Conservation (phyloP, 2,329 filamentous ascomycete genomes). For the Talaromyces sp. region DNA sequence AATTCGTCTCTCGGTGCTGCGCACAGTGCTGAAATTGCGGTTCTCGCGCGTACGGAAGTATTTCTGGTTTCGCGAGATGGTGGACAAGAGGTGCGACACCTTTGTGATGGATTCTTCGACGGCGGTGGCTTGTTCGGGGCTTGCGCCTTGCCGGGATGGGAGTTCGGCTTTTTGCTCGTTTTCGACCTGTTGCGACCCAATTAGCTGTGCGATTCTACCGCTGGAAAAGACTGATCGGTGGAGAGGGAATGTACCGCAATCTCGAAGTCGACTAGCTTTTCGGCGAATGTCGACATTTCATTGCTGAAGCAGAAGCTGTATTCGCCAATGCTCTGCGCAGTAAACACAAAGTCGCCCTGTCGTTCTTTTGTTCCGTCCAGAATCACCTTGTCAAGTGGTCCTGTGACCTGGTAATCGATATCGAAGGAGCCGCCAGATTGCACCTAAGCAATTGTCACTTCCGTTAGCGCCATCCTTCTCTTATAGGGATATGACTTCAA, state of each 20-base stretch:
- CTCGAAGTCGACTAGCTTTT: conserved; percentile 98
- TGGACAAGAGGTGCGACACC: conserved; percentile 86
- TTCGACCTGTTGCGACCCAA: conserved; percentile 64
- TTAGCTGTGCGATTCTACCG: background rate
- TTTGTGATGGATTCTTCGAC: conserved; percentile 96
- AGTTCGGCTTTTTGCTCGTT: conserved; percentile 79
- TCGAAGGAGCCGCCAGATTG: conserved; percentile 99
- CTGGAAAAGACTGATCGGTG: no score
- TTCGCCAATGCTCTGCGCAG: conserved; percentile 79
- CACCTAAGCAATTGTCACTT: conserved; percentile 55
- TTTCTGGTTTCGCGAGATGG: conserved; percentile 94
- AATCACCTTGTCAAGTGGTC: conserved; percentile 75
- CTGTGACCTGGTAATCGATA: conserved; percentile 85
- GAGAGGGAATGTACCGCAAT: conserved; percentile 65
- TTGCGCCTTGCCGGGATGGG: conserved; percentile 82
- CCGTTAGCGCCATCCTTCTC: background rate
- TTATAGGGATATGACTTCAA: background rate
- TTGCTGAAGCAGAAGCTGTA: conserved; percentile 99
- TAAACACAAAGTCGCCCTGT: conserved; percentile 97
- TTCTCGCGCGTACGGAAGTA: conserved; percentile 99
- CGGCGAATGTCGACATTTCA: conserved; percentile 94
- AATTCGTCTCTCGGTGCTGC: conserved; percentile 91
- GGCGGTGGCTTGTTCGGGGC: conserved; percentile 80
- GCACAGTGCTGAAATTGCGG: conserved; percentile 95
- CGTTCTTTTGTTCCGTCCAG: conserved; percentile 85